Evolutionary conservation across 164 flowering plant species (phyloP).

Genomic region (grape (Vitis vinifera)): DNA sequence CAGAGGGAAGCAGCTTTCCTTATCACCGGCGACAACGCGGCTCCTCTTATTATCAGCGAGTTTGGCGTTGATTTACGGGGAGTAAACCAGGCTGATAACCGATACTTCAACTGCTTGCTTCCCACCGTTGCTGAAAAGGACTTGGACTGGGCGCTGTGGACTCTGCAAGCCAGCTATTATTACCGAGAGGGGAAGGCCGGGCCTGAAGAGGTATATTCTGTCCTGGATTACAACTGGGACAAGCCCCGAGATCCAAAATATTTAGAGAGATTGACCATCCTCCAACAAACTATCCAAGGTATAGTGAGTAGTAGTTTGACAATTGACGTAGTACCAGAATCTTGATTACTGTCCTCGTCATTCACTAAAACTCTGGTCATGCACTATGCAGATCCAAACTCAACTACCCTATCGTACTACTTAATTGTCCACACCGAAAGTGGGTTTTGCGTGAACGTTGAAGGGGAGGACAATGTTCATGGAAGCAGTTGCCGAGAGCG

Average conservation of each 20-base stretch:
- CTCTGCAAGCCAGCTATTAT: conserved; percentile 55
- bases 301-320: too few species aligned
- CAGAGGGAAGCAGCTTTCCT: conserved; percentile 27
- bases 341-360: too few species aligned
- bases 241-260: conserved; percentile 28
- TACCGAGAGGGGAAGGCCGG: conserved; percentile 23
- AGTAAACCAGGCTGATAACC: conserved; percentile 28
- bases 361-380: too few species aligned
- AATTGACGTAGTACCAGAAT: too few species aligned
- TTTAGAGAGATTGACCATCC: conserved; percentile 19
- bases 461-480: not conserved
- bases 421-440: conserved; percentile 44
- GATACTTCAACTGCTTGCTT: conserved; percentile 45
- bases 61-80: conserved; percentile 52
- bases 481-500: conserved; percentile 20
- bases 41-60: conserved; percentile 54
- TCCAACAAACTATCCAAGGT: conserved; percentile 40
- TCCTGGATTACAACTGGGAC: conserved; percentile 38
- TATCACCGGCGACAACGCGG: conserved; percentile 15
- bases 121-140: conserved; percentile 32
- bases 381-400: conserved; percentile 23
- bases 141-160: conserved; percentile 62
- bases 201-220: conserved; percentile 39
- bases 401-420: conserved; percentile 9
- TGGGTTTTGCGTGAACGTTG: conserved; percentile 27